A percentile compares a stretch with the other conserved stretches of the same genome.
These are phyloP conservation scores for Colletotrichum sp. DNA, from an alignment of 2,329 filamentous ascomycete genomes.

Conservation along the genomic window DNA sequence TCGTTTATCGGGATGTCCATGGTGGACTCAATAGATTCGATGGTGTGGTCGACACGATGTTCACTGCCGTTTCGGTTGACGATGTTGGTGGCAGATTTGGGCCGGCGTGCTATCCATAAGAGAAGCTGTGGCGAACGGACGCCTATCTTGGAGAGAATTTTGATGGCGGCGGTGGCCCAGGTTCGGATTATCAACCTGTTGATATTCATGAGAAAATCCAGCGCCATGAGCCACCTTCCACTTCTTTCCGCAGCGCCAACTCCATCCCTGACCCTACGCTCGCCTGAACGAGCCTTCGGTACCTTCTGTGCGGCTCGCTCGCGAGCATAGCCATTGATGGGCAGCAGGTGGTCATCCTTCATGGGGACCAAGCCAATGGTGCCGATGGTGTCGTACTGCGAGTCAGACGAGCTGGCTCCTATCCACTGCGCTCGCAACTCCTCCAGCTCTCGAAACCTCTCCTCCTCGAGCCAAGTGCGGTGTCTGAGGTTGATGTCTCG, in stretches of 20 bases:
- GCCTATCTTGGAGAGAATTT: conserved; percentile 62
- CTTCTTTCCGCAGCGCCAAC: conserved; percentile 82
- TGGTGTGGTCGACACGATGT: not conserved
- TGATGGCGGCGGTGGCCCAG: conserved; percentile 58
- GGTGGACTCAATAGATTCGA: conserved; percentile 27
- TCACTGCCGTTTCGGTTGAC: not conserved
- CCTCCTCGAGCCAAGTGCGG: conserved; percentile 92
- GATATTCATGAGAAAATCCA: conserved; percentile 80
- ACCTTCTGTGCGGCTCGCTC: conserved; percentile 72
- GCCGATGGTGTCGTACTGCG: conserved; percentile 57
- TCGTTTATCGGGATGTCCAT: conserved; percentile 63
- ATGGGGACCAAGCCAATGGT: conserved; percentile 62
- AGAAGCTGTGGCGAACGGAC: conserved; percentile 71
- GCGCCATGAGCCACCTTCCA: conserved; percentile 77
- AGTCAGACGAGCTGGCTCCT: conserved; percentile 49
- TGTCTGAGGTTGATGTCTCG: conserved; percentile 73
- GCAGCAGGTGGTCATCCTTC: conserved; percentile 46
- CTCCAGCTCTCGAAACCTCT: conserved; percentile 80
- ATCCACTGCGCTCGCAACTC: conserved; percentile 57
- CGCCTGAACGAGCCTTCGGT: conserved; percentile 48
- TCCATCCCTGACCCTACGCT: conserved; percentile 61
- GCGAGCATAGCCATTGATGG: conserved; percentile 67
- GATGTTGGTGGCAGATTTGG: conserved; percentile 29
- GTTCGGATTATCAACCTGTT: conserved; percentile 67
- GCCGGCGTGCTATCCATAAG: conserved; percentile 50